These are phyloP conservation scores for Hermanozyma aechmeae DNA, from an alignment of 805 yeast species.

Conservation along the genomic window DNA sequence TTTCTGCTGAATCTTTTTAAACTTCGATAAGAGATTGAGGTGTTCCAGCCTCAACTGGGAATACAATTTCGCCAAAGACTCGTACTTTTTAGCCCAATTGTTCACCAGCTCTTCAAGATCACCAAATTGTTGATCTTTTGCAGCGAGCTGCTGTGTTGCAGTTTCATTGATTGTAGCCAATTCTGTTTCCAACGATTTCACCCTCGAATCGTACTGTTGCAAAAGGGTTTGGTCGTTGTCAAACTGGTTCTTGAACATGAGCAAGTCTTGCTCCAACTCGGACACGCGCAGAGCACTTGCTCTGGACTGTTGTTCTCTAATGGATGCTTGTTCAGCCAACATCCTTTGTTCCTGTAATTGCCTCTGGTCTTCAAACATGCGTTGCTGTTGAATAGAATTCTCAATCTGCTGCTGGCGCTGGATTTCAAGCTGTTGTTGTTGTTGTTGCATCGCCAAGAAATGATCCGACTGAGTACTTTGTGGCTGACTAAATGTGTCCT, in stretches of 20 bases:
- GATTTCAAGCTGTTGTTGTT: conserved; percentile 49
- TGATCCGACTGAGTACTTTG: too few relatives aligned
- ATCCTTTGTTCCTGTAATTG: conserved; percentile 59
- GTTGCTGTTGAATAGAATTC: conserved; percentile 61
- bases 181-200: conserved; percentile 72
- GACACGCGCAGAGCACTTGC: conserved; percentile 74
- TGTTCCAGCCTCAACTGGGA: conserved; percentile 91
- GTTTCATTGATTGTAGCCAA: conserved; percentile 49
- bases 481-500: too few relatives aligned
- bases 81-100: conserved; percentile 81
- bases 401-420: conserved; percentile 62
- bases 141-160: conserved; percentile 61
- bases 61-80: conserved; percentile 79
- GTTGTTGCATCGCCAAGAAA: too few relatives aligned
- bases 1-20: conserved; percentile 75
- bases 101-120: conserved; percentile 64
- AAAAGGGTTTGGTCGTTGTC: conserved; percentile 78
- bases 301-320: conserved; percentile 58
- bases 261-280: conserved; percentile 72
- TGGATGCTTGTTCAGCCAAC: conserved; percentile 56
- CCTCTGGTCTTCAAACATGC: conserved; percentile 68
- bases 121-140: conserved; percentile 65
- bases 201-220: conserved; percentile 81
- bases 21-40: conserved; percentile 63
- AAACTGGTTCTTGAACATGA: conserved; percentile 68